Evolutionary conservation across 805 yeast genomes (phyloP).

Genomic region (Zygosaccharomyces rouxii): DNA sequence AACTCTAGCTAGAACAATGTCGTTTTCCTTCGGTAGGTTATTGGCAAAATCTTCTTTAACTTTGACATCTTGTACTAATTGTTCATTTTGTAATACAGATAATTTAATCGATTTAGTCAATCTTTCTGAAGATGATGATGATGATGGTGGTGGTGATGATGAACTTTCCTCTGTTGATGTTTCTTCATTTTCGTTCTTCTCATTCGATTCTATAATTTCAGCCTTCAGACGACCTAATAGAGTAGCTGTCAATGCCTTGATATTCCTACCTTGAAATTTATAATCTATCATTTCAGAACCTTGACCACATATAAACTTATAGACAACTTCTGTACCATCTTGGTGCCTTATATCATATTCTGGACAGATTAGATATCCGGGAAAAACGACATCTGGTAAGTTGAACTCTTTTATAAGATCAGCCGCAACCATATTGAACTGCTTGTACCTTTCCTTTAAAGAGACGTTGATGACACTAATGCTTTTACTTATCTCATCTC

Average conservation of each 20-base stretch:
- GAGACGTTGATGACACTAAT: not conserved
- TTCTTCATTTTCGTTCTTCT: constrained; percentile 14
- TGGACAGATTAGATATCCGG: constrained; percentile 78
- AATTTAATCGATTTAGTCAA: constrained; percentile 23
- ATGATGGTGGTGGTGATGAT: not conserved
- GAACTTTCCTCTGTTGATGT: constrained; percentile 11
- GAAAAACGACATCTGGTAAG: constrained; percentile 52
- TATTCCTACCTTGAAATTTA: constrained; percentile 36
- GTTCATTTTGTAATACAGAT: constrained; percentile 28
- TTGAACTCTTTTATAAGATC: constrained; percentile 4
- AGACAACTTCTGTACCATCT: constrained; percentile 31
- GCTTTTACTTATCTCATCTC: not conserved
- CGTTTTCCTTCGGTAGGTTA: constrained; percentile 77
- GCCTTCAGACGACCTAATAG: constrained; percentile 53
- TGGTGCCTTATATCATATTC: constrained; percentile 38
- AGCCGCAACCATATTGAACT: not conserved
- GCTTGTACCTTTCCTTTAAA: not conserved
- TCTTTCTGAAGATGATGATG: constrained; percentile 9
- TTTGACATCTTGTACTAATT: constrained; percentile 11
- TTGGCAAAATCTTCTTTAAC: constrained; percentile 36
- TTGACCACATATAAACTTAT: constrained; percentile 54
- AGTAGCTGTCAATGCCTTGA: constrained; percentile 52
- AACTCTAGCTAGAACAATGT: constrained; percentile 72
- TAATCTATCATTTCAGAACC: constrained; percentile 56
- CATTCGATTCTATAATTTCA: constrained; percentile 21